Base-by-base conservation (phyloP, 2,329 filamentous ascomycete genomes). In the Aspergillus sp. region DNA sequence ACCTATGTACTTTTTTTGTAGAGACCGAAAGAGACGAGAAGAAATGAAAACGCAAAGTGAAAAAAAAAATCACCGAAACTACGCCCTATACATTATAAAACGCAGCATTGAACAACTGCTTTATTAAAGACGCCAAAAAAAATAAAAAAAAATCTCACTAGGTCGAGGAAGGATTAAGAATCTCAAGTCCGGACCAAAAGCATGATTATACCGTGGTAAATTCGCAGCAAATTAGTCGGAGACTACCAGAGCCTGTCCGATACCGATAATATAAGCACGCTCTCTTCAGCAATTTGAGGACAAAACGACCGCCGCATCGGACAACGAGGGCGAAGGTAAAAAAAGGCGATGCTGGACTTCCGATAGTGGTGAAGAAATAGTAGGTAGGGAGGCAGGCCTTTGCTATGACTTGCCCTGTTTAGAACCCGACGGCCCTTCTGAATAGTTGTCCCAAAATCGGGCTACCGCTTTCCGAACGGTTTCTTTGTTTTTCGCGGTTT, bases 371-470 rank as follows among this genome's bases (percentile, higher is more conserved):
- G 46, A 34, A 40, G 27, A 30, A 30, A 30, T 30, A 9, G 27
- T 30, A 30, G 27, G 8, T 30, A 15, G 34, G 20, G 59, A 30
- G 48, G 40, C n/a, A 42, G 22, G 30, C 17, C 37, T 49, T 51
- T 27, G 40, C 22, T 58, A 70, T 63, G 64, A 66, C 54, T 66
- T 60, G 48, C 61, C 61, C 47, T 61, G 64, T 52, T 65, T 65
- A 30, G 65, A 57, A 52, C 67, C 65, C 27, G 67, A 61, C 15
- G 63, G 48, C 17, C 66, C 57, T 47, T 66, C 66, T 49, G 66
- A 67, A 53, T 70, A 70, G 54, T 68, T 75, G 63, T 83, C 76
- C 84, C 84, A 86, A 68, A 82, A 86, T 13, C 83, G 80, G 60
- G 77, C 80, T 51, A 84, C 80, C 11, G 83, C 83, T 51, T 74